phyloP scores from a whole-genome alignment of 495 filamentous ascomycete species.

The Hypoxylon trugodes region DNA sequence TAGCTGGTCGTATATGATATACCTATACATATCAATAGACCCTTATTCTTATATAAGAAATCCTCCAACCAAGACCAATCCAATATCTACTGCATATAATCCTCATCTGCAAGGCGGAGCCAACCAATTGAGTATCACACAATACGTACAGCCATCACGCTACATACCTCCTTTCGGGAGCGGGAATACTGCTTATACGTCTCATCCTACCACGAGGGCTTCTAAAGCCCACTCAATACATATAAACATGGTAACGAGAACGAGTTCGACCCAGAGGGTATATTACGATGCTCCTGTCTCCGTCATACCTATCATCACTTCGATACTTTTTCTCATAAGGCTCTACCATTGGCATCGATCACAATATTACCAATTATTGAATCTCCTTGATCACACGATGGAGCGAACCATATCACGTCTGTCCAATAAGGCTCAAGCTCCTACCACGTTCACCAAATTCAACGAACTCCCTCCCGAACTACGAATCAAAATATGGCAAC shows the following conservation, averaged over 20 bases:
- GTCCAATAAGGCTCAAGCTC: slow-evolving; percentile 12
- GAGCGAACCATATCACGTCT: slow-evolving; percentile 26
- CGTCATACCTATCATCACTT: slow-evolving; percentile 32
- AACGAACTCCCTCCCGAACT: slow-evolving; percentile 54
- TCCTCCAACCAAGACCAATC: slow-evolving; percentile 14
- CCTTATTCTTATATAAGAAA: slow-evolving; percentile 9
- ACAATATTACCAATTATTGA: slow-evolving; percentile 30
- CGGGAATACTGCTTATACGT: slow-evolving; percentile 2
- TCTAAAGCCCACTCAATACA: slow-evolving; percentile 7
- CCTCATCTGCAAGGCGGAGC: background rate
- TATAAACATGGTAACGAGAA: slow-evolving; percentile 28
- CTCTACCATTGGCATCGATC: slow-evolving; percentile 33
- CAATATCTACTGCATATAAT: slow-evolving; percentile 22
- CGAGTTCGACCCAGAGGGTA: slow-evolving; percentile 9
- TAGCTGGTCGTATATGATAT: slow-evolving; percentile 14
- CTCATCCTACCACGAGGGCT: slow-evolving; percentile 10
- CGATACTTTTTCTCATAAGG: slow-evolving; percentile 27
- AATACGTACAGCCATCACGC: slow-evolving; percentile 22
- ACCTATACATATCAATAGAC: slow-evolving; percentile 11
- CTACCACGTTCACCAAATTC: slow-evolving; percentile 51
- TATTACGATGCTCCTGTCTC: slow-evolving; percentile 38
- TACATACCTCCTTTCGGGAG: slow-evolving; percentile 16
- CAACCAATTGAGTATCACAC: slow-evolving; percentile 17
- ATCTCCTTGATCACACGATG: slow-evolving; percentile 35
- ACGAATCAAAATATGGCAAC: slow-evolving; percentile 56